Base-by-base conservation (phyloP, 2,329 filamentous ascomycete species). In the Thielaviopsis punctulata region DNA sequence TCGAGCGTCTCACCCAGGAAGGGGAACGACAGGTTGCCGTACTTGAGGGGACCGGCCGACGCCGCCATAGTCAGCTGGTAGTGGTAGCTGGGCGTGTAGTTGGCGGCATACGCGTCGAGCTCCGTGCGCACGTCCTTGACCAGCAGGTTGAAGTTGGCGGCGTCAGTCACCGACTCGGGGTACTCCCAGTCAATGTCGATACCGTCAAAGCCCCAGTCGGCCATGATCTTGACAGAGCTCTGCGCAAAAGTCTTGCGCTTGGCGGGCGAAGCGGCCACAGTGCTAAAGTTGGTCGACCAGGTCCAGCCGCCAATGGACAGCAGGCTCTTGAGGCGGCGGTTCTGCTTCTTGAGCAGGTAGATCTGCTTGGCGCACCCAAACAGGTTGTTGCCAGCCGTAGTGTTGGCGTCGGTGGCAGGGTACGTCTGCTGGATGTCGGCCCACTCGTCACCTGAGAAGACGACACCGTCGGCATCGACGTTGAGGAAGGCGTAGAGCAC, bases 261-360 rank as follows among this genome's bases (percentile, higher is more conserved):
- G 2, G 70, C 65, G 0, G 73, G 71, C 0, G 80, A 83, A 55
- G 77, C 78, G 9, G 81, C 78, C 0, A 81, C 80, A 1, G 70
- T 69, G 1, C 84, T 71, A 62, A 94, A 90, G 63, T 86, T 86
- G 58, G 73, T 68, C 1, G 84, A 87, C 65, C 86, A 92, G 0
- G 84, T 88, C 84, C 84, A 93, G 25, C 88, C 87, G 47, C 88
- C 88, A 57, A 95, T 86, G 47, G 79, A 85, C 3, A 94, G 73
- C 21, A 93, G 70, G 1, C 83, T 73, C 62, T 93, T 93, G 51
- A 94, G 65, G 46, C 86, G 76, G 15, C 86, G 80, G 64, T 94
- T 82, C 53, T 72, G 65, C 64, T 89, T 80, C 68, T 94, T 94
- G 44, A 87, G 70, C 7, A 85, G 67, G 62, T 77, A 86, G 1